phyloP scores from a whole-genome alignment of 1,284 basidiomycete species.

The Microbotryomycetes sp. region DNA sequence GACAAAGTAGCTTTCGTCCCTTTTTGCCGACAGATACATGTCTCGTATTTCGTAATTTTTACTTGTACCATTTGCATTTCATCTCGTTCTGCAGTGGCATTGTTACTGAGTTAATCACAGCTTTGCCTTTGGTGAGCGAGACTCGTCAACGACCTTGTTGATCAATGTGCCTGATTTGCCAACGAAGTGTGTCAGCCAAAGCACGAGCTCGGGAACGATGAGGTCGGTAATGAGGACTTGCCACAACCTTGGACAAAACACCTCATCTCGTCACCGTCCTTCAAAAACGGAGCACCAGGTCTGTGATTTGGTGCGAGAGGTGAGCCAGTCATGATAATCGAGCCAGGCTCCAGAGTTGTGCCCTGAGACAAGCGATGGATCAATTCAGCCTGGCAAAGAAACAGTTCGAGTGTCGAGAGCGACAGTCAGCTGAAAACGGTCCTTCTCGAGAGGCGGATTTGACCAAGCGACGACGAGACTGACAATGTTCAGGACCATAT shows the following conservation, averaged over 20 bases:
- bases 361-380: constrained; percentile 74
- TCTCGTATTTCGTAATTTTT: neutral
- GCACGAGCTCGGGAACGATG: constrained; percentile 34
- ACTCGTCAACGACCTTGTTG: constrained; percentile 65
- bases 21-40: neutral
- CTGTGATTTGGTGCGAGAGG: constrained; percentile 44
- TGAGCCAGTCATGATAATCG: constrained; percentile 71
- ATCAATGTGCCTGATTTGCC: constrained; percentile 63
- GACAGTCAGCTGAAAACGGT: neutral
- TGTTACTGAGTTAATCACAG: too few species aligned
- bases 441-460: neutral
- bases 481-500: constrained; percentile 36
- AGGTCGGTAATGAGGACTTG: neutral
- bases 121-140: constrained; percentile 43
- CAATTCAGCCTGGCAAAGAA: constrained; percentile 50
- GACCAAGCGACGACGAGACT: constrained; percentile 1
- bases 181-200: constrained; percentile 44
- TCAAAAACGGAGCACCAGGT: constrained; percentile 50
- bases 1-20: neutral
- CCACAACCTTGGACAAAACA: constrained; percentile 45
- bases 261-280: constrained; percentile 64
- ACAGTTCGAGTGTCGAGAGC: constrained; percentile 62
- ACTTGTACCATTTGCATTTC: neutral
- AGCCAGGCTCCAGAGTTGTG: constrained; percentile 74
- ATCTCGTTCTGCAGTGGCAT: too few species aligned